Percentiles rank a stretch among this genome's conserved stretches.
Evolutionary conservation across 768 basidiomycete species (phyloP).

Genomic region (Galerina sulciceps): DNA sequence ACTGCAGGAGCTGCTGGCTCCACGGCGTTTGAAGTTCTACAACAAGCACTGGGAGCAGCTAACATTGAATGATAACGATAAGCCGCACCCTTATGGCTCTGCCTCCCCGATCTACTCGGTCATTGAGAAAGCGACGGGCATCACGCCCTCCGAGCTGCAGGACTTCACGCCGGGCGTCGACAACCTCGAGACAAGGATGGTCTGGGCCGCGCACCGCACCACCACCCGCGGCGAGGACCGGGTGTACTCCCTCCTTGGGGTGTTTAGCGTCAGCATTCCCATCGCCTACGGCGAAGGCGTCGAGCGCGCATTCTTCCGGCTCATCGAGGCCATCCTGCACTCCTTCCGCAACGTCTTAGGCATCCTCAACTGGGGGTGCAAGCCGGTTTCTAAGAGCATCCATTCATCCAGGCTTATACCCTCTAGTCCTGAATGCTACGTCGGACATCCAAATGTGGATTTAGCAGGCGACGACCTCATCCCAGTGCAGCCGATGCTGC

Average conservation of each 20-base stretch:
- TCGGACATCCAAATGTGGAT: not conserved
- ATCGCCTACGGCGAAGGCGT: constrained; percentile 16
- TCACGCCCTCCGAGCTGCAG: constrained; percentile 3
- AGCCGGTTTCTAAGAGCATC: constrained; percentile 5
- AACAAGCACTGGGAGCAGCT: not conserved
- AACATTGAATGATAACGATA: not conserved
- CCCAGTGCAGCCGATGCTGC: constrained; percentile 12
- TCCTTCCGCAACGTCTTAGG: constrained; percentile 5
- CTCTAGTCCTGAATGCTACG: constrained; percentile 13
- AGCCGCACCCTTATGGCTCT: not conserved
- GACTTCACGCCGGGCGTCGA: not conserved
- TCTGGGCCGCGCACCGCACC: constrained; percentile 7
- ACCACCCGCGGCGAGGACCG: constrained; percentile 15
- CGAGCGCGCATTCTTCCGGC: constrained; percentile 16
- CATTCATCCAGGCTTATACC: constrained; percentile 10
- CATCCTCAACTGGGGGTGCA: constrained; percentile 13
- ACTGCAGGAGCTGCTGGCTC: not conserved
- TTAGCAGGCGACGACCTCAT: not conserved
- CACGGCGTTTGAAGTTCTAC: not conserved
- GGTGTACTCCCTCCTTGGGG: constrained; percentile 15
- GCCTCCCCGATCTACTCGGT: not conserved
- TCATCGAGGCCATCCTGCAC: constrained; percentile 9
- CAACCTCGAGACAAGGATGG: constrained; percentile 8
- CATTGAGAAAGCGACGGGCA: constrained; percentile 10
- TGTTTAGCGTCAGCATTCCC: constrained; percentile 15